Evolutionary conservation across 306 rosid genomes (phyloP).

Genomic region (Casuarina equisetifolia): DNA sequence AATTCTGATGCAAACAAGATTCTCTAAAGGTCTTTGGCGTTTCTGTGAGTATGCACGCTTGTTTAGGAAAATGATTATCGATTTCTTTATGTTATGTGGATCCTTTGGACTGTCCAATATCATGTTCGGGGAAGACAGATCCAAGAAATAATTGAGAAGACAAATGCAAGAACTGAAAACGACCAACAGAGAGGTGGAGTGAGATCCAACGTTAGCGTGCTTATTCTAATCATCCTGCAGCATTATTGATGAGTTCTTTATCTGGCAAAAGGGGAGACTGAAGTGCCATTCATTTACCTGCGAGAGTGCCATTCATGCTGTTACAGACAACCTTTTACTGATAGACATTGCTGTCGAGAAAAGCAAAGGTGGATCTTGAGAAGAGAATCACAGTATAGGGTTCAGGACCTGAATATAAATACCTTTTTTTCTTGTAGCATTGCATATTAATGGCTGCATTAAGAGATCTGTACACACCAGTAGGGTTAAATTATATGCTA

Average conservation of each 20-base stretch:
- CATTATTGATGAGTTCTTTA: background rate
- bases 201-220: background rate
- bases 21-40: no score
- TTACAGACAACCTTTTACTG: no score
- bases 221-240: background rate
- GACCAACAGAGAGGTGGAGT: background rate
- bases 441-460: no score
- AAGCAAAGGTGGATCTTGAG: no score
- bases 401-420: no score
- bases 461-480: no score
- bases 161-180: background rate
- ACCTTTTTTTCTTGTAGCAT: no score
- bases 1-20: no score
- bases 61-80: conserved; percentile 1
- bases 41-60: background rate
- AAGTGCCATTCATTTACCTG: background rate
- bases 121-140: conserved; percentile 21
- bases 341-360: background rate
- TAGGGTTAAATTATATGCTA: no score
- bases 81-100: conserved; percentile 13
- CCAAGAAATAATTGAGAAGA: conserved; percentile 2
- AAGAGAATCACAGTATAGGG: no score
- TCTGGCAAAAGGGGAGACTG: background rate
- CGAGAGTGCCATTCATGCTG: no score
- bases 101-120: conserved; percentile 13